Evolutionary conservation across 805 yeast genomes (phyloP).

Genomic region (Yarrowia sp.): DNA sequence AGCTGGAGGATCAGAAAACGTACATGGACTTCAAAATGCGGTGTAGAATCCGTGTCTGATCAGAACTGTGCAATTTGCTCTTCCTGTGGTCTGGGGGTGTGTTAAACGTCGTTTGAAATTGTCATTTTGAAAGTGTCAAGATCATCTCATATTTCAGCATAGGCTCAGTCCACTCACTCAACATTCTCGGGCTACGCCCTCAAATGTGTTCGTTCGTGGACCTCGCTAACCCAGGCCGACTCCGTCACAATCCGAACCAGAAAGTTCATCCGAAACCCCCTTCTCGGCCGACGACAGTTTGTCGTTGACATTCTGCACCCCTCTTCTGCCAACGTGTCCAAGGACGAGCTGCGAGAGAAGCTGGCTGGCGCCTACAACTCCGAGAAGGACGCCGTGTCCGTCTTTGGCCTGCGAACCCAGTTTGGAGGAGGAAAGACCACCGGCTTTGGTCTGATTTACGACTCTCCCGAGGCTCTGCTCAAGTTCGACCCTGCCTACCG

Average conservation of each 20-base stretch:
- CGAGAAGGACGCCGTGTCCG: constrained; percentile 93
- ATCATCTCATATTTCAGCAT: too few species aligned
- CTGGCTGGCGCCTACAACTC: constrained; percentile 88
- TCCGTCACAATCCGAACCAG: constrained; percentile 99
- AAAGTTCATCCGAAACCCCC: constrained; percentile 98
- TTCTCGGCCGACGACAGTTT: constrained; percentile 99
- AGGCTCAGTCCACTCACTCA: too few species aligned
- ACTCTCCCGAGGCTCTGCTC: constrained; percentile 96
- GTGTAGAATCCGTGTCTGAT: too few species aligned
- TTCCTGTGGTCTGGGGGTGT: too few species aligned
- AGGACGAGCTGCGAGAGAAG: constrained; percentile 98
- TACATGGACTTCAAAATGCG: too few species aligned
- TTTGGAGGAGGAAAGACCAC: constrained; percentile 99
- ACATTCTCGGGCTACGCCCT: not conserved
- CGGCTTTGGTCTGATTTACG: constrained; percentile 99
- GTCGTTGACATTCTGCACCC: constrained; percentile 99
- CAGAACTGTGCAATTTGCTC: too few species aligned
- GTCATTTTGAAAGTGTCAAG: too few species aligned
- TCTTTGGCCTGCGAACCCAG: constrained; percentile 99
- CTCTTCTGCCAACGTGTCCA: constrained; percentile 98
- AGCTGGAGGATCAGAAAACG: too few species aligned
- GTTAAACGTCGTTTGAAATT: too few species aligned
- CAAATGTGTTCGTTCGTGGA: not conserved
- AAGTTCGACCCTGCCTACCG: constrained; percentile 99
- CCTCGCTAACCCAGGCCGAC: constrained; percentile 72